Base-by-base conservation (phyloP, 2,329 filamentous ascomycete species). In the Colletotrichum sp. region DNA sequence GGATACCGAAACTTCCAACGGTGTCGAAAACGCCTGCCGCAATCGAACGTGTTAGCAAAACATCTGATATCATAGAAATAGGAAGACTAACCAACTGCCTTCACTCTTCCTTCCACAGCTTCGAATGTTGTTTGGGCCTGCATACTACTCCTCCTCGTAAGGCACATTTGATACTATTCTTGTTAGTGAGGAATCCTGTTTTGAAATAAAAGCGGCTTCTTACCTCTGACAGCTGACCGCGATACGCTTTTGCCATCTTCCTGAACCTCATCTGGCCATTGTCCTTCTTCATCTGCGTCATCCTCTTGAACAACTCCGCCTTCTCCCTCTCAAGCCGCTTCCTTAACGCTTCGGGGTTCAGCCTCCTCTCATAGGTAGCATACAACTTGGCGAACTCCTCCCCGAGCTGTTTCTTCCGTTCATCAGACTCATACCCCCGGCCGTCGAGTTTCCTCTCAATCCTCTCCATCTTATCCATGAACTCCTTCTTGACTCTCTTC, bases 21-120 rank as follows among this genome's bases (percentile, higher is more conserved):
- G 88, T 89, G 75, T 89, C 88, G 84, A 83, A 89, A 4, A 92
- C 90, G 16, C 87, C 87, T 82, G 26, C 0, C 8, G 10, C 58
- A 34, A 8, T 36, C 6, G 4, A 18, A 0, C 2, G 6, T 9
- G 16, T 67, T 15, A 70, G 21, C 8, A 6, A 21, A 8, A 16
- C 0, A 43, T 24, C 13, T 8, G 6, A 6, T 5, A 21, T 8
- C 4, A 26, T 3, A 15, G 0, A 16, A 6, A 16, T 0, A 18
- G 5, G 16, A 8, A 1, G 16, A 61, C 74, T 62, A 1, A 75
- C 74, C 74, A 4, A 76, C 74, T 43, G 74, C 74, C 38, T 56
- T 73, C 3, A 76, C 61, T 15, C 55, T 66, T 10, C 61, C 71
- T 12, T 71, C 43, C 1, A 60, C 36, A 5, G 74, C 71, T 18